Percentiles rank a stretch among this genome's conserved stretches.
Conservation (phyloP, 768 basidiomycete genomes). For the Lanmaoa rubissima region DNA sequence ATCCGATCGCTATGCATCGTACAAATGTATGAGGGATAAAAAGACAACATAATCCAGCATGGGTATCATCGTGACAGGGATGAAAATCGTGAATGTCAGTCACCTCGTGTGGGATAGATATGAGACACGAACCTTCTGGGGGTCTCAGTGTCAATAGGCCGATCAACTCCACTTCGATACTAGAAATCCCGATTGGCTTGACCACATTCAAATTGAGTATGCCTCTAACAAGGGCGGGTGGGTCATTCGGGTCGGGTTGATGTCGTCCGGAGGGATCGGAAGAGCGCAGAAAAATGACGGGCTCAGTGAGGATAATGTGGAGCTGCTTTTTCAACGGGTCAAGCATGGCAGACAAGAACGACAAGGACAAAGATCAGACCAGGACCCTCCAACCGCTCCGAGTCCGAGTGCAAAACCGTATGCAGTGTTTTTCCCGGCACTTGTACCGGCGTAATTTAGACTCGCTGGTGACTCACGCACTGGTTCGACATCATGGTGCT, state of each 20-base stretch:
- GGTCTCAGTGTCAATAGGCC: slow-evolving; percentile 55
- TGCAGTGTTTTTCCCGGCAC: not conserved
- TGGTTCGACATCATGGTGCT: too few relatives aligned
- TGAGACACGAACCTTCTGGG: slow-evolving; percentile 70
- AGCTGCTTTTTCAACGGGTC: slow-evolving; percentile 41
- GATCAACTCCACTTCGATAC: slow-evolving; percentile 76
- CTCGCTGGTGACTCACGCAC: too few relatives aligned
- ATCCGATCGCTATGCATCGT: slow-evolving; percentile 50
- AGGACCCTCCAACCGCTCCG: not conserved
- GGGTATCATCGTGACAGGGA: not conserved
- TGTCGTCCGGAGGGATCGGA: slow-evolving; percentile 45
- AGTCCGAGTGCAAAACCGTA: not conserved
- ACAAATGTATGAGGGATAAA: not conserved
- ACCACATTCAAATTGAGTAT: slow-evolving; percentile 58
- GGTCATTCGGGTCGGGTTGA: slow-evolving; percentile 38
- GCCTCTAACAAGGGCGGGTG: slow-evolving; percentile 64
- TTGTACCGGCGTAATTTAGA: not conserved
- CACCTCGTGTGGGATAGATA: not conserved
- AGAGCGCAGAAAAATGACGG: slow-evolving; percentile 67
- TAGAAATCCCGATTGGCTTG: slow-evolving; percentile 84
- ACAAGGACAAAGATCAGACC: not conserved
- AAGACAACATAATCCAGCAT: not conserved
- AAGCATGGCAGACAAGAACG: slow-evolving; percentile 7
- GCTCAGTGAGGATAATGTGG: slow-evolving; percentile 65
- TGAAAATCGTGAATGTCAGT: not conserved